Evolutionary conservation across 2,329 filamentous ascomycete genomes (phyloP), one percentile per base, ranked within the genome.

Genomic region (Penicillium sp.): DNA sequence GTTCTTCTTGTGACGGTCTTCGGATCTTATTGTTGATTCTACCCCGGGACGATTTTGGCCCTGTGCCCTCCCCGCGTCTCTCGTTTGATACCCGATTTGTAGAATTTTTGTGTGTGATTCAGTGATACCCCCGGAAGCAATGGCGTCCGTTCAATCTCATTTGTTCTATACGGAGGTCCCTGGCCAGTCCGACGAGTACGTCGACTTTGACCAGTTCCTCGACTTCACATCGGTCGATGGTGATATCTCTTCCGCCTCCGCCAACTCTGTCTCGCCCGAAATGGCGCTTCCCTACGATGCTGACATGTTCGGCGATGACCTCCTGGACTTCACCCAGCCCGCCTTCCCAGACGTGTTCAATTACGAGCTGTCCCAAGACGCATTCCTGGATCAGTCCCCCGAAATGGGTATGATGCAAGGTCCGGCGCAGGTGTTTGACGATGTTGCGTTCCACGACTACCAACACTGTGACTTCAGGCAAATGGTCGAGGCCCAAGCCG

Each of bases 401-500:
- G 53, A 60, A 23, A 53, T 63, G 46, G 55, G 60, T 28, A 29
- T 57, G 39, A 51, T 60, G 34, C 47, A 51, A 18, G 55, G 57
- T 21, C 41, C 38, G 50, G 49, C 49, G 53, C 61, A 53, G n/a
- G 42, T 58, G 13, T 51, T 62, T 23, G 57, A 63, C 16, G 41
- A 60, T 41, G 49, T 53, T 24, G 42, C 49, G 13, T 55, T 57
- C 38, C 38, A 57, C 26, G 53, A 31, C 10, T 63, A 62, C 45
- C 52, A 56, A 31, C 43, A 55, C 5, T 60, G 58, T 26, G 57
- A 59, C 39, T 62, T 68, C 53, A 66, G 69, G 33, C 63, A 68
- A 26, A 52, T 71, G 56, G 69, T 73, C 4, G 69, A 72, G 58
- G 64, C 70, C 5, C 65, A 70, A 56, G 73, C 72, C n/a, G 69